phyloP scores from a whole-genome alignment of 2,329 filamentous ascomycete species.

The Coniochaeta ligniaria region DNA sequence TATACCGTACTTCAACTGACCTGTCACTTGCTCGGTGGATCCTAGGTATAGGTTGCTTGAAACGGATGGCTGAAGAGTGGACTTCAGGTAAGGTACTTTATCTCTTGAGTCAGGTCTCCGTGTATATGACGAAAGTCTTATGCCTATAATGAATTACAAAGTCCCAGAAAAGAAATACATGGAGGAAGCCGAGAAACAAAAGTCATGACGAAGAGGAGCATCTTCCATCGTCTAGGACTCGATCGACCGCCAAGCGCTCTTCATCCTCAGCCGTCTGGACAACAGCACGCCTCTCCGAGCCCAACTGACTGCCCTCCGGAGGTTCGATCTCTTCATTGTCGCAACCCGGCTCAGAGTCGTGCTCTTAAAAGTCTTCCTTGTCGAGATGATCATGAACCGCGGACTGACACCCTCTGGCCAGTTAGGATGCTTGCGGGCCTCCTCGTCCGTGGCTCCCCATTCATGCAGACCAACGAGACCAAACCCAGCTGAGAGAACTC shows the following conservation, averaged over 20 bases:
- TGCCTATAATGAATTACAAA: too few relatives aligned
- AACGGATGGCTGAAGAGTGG: too few relatives aligned
- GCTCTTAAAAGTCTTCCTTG: not conserved
- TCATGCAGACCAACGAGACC: not conserved
- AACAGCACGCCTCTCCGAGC: not conserved
- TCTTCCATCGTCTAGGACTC: not conserved
- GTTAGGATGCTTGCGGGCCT: constrained; percentile 1
- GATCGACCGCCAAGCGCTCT: not conserved
- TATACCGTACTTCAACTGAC: too few relatives aligned
- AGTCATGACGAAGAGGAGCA: too few relatives aligned
- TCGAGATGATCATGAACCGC: constrained; percentile 1
- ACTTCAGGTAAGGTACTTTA: too few relatives aligned
- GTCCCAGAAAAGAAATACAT: too few relatives aligned
- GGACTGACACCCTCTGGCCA: constrained; percentile 2
- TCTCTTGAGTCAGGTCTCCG: too few relatives aligned
- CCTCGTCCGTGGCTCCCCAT: not conserved
- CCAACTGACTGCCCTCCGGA: not conserved
- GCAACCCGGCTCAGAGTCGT: not conserved
- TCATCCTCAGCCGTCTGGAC: not conserved
- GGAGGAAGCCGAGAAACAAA: too few relatives aligned
- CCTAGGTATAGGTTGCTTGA: too few relatives aligned
- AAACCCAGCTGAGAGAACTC: not conserved
- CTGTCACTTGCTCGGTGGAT: too few relatives aligned
- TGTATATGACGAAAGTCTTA: too few relatives aligned
- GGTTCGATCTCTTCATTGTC: not conserved